Base-by-base conservation (phyloP, 2,329 filamentous ascomycete species). In the Coniochaeta prunicola region DNA sequence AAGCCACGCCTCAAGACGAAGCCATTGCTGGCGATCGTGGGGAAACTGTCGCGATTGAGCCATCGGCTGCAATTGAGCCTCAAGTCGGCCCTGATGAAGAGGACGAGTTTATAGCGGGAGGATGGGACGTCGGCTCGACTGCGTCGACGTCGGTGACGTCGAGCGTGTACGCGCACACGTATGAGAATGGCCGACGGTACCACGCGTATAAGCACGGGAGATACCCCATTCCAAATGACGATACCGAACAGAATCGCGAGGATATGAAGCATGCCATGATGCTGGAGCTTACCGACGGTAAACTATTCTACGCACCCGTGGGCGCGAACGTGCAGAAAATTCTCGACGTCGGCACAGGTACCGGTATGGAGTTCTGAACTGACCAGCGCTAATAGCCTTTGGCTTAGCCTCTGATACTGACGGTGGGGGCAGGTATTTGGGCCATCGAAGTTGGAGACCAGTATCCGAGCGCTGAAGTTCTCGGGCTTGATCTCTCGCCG, bases 231-330 rank as follows among this genome's bases (percentile, higher is more conserved):
- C 66, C 66, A 10, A 68, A 67, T 50, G 67, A 67, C 58, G 64
- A 67, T 24, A 13, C 61, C 2, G 70, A 72, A 59, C 68, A 70
- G 60, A 67, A 70, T 19, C 66, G 70, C 28, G 63, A 71, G 38
- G 69, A 71, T 45, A 60, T 71, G 58, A 67, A 68, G 57, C 71
- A 73, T 60, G 62, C 62, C 1, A 40, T 63, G 38, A 72, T 76
- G 57, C 66, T 69, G 3, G 65, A 77, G 57, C 50, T 68, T 9
- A 64, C 66, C 28, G 42, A 53, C 19, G 50, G 50, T 2, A 53
- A 28, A 15, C n/a, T 53, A 15, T 53, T 53, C 28, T 53, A 28
- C 28, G 50, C 50, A 19, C 50, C 50, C 7, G 12, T 53, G 3
- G 19, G 19, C 12, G 50, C 4, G 19, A 53, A 53, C 21, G 19